A percentile compares a stretch with the other conserved stretches of the same genome.
Evolutionary conservation across 805 yeast genomes (phyloP).

Genomic region (Barnettozyma sucrosica): DNA sequence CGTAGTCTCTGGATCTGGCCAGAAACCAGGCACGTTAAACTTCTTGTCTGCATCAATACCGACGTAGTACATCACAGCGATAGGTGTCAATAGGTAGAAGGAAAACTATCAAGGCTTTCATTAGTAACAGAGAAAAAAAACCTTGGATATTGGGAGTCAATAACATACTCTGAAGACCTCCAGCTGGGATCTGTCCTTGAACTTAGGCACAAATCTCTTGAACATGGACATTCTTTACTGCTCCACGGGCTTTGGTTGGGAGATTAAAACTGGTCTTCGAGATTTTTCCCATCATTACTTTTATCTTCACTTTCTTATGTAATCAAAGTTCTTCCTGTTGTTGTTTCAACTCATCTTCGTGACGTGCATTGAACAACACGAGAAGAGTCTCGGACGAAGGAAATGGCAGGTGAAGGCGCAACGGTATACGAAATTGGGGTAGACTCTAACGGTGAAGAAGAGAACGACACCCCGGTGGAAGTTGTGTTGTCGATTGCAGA

Average conservation of each 20-base stretch:
- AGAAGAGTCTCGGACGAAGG: neutral
- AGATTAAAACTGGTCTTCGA: neutral
- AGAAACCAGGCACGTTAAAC: conserved; percentile 87
- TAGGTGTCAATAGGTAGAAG: conserved; percentile 79
- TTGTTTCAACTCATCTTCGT: neutral
- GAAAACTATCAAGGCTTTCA: conserved; percentile 49
- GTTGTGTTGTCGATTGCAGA: neutral
- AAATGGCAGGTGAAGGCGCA: neutral
- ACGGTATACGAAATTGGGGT: neutral
- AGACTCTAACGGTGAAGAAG: neutral
- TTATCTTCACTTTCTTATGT: no score
- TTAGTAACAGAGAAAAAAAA: neutral
- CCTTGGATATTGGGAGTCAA: neutral
- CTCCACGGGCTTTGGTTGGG: neutral
- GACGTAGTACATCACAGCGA: conserved; percentile 86
- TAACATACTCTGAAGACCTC: conserved; percentile 13
- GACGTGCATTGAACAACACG: neutral
- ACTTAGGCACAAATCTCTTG: conserved; percentile 1
- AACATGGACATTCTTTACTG: neutral
- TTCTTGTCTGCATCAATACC: conserved; percentile 87
- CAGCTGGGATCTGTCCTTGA: conserved; percentile 10
- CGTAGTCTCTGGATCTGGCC: conserved; percentile 94
- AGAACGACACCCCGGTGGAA: neutral
- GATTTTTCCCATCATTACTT: neutral
- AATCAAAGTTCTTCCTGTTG: neutral